These are phyloP conservation scores for Exophiala phaeomuriformis DNA, from an alignment of 2,329 filamentous ascomycete genomes.

Conservation along the genomic window DNA sequence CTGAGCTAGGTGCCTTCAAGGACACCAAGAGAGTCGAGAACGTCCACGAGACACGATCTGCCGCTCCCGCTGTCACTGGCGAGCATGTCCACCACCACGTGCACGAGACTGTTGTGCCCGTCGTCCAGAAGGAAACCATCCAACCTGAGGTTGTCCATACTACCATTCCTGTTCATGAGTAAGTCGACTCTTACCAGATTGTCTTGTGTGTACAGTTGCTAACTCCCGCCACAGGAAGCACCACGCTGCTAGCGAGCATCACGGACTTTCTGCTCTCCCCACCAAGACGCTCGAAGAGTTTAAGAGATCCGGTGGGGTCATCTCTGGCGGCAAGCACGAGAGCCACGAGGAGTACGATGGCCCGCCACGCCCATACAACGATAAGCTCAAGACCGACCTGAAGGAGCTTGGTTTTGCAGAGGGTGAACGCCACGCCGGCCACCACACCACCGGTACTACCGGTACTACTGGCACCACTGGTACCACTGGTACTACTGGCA, in stretches of 20 bases:
- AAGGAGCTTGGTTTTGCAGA: slow-evolving; percentile 12
- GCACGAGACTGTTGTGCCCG: slow-evolving; percentile 63
- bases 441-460: background rate
- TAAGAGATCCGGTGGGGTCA: slow-evolving; percentile 47
- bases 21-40: slow-evolving; percentile 43
- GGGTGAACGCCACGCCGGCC: background rate
- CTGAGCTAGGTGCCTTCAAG: slow-evolving; percentile 50
- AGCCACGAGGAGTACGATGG: slow-evolving; percentile 48
- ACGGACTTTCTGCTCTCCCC: slow-evolving; percentile 57
- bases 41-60: slow-evolving; percentile 44
- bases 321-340: slow-evolving; percentile 37
- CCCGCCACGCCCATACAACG: slow-evolving; percentile 32
- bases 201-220: background rate
- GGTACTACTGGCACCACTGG: slow-evolving; percentile 4
- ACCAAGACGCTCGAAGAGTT: slow-evolving; percentile 60
- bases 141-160: slow-evolving; percentile 58
- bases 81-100: slow-evolving; percentile 57
- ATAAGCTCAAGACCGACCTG: slow-evolving; percentile 17
- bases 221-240: slow-evolving; percentile 38
- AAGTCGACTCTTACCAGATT: background rate
- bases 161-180: slow-evolving; percentile 64
- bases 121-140: slow-evolving; percentile 62
- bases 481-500: background rate
- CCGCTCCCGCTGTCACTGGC: slow-evolving; percentile 47
- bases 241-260: slow-evolving; percentile 59